Evolutionary conservation across 306 rosid species (phyloP).

Genomic region (Morella rubra): DNA sequence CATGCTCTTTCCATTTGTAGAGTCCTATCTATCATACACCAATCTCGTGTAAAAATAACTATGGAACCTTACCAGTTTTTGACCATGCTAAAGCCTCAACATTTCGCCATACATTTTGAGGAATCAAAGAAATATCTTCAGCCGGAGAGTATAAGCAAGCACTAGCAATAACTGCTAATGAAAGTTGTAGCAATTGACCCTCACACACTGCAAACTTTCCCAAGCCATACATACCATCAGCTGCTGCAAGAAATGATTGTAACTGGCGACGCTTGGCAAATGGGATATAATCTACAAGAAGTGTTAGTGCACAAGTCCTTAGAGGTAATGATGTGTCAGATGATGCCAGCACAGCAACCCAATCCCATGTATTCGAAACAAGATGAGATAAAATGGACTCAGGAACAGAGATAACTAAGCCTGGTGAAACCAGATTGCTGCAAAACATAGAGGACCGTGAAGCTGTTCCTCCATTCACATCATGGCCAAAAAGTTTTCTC

Average conservation of each 20-base stretch:
- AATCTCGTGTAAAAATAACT: too few relatives aligned
- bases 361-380: conserved; percentile 89
- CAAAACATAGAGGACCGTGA: conserved; percentile 37
- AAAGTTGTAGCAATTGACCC: conserved; percentile 72
- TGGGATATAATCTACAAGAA: conserved; percentile 74
- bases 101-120: conserved; percentile 69
- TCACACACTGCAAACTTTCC: conserved; percentile 50
- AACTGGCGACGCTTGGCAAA: conserved; percentile 66
- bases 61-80: conserved; percentile 51
- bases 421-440: conserved; percentile 44
- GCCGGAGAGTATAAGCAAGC: conserved; percentile 75
- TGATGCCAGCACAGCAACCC: conserved; percentile 68
- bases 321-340: conserved; percentile 63
- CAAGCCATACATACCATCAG: conserved; percentile 67
- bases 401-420: conserved; percentile 38
- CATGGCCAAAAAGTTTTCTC: conserved; percentile 69
- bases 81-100: conserved; percentile 63
- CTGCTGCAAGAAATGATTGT: conserved; percentile 71
- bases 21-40: too few relatives aligned
- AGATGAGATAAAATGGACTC: conserved; percentile 54
- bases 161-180: conserved; percentile 70
- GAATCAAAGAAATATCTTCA: conserved; percentile 82
- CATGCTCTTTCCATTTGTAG: conserved; percentile 8
- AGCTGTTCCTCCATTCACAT: conserved; percentile 41
- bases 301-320: conserved; percentile 68